phyloP scores from a whole-genome alignment of 2,329 filamentous ascomycete species.

The Lachnellula subtilissima region DNA sequence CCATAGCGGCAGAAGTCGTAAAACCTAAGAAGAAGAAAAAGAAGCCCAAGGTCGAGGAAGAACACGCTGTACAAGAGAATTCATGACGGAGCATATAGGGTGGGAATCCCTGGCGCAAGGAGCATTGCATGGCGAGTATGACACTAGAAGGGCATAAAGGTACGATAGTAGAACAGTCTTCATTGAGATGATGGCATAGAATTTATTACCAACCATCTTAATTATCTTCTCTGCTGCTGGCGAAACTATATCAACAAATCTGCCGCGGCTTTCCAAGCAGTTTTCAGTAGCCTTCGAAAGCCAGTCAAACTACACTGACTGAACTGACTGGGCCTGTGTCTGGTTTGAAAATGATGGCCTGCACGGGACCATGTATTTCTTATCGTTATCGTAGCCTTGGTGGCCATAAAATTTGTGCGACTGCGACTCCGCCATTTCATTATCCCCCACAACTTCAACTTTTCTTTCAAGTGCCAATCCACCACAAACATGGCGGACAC shows the following conservation, averaged over 20 bases:
- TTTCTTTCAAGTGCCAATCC: not conserved
- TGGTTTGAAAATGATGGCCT: too few species aligned
- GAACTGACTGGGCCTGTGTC: too few species aligned
- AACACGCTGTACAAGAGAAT: not conserved
- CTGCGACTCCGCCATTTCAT: not conserved
- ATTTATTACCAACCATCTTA: not conserved
- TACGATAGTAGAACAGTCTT: too few species aligned
- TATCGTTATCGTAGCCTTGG: slow-evolving; percentile 1
- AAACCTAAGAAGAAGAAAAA: slow-evolving; percentile 43
- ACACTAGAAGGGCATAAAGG: too few species aligned
- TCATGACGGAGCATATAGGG: not conserved
- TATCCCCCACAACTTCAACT: not conserved
- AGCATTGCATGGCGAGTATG: slow-evolving; percentile 1
- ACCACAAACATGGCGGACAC: not conserved
- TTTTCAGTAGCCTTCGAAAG: too few species aligned
- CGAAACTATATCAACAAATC: too few species aligned
- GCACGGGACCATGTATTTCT: slow-evolving; percentile 1
- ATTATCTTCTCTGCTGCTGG: too few species aligned
- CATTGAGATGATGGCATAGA: not conserved
- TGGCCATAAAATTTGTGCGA: slow-evolving; percentile 1
- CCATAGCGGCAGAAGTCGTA: slow-evolving; percentile 13
- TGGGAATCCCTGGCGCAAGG: slow-evolving; percentile 3
- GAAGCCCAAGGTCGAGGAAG: slow-evolving; percentile 22
- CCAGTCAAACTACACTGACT: too few species aligned
- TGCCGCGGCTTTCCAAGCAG: too few species aligned